These are phyloP conservation scores for Actinidia chinensis DNA, from an alignment of 179 eudicot species.

Conservation along the genomic window DNA sequence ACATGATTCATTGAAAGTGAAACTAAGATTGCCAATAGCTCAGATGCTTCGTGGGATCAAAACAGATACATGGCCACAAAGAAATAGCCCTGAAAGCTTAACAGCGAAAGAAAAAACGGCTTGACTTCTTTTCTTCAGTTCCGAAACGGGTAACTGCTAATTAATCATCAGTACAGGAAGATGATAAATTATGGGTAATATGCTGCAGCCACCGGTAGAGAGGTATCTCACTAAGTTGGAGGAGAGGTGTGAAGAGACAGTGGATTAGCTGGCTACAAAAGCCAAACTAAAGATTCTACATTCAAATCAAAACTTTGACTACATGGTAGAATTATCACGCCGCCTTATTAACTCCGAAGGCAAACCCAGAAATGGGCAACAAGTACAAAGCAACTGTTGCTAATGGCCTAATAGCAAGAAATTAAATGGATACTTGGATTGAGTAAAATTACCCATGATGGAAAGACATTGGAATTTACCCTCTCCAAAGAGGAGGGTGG, in stretches of 20 bases:
- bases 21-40: no score
- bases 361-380: not conserved
- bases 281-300: not conserved
- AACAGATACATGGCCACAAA: no score
- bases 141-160: not conserved
- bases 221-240: no score
- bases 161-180: not conserved
- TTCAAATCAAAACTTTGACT: not conserved
- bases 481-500: constrained; percentile 31
- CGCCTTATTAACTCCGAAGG: not conserved
- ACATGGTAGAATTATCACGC: not conserved
- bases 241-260: no score
- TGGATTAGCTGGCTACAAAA: not conserved
- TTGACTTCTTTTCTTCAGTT: not conserved
- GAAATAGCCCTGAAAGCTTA: not conserved
- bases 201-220: not conserved
- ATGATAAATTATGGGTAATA: not conserved
- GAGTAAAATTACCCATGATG: constrained; percentile 34
- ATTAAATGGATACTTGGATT: not conserved
- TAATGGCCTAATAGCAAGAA: not conserved
- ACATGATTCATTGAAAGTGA: not conserved
- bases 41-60: no score
- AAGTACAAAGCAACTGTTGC: not conserved
- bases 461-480: constrained; percentile 26
- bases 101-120: not conserved